These are phyloP conservation scores for Pleurotus djamor DNA, from an alignment of 768 basidiomycete species.

Conservation along the genomic window DNA sequence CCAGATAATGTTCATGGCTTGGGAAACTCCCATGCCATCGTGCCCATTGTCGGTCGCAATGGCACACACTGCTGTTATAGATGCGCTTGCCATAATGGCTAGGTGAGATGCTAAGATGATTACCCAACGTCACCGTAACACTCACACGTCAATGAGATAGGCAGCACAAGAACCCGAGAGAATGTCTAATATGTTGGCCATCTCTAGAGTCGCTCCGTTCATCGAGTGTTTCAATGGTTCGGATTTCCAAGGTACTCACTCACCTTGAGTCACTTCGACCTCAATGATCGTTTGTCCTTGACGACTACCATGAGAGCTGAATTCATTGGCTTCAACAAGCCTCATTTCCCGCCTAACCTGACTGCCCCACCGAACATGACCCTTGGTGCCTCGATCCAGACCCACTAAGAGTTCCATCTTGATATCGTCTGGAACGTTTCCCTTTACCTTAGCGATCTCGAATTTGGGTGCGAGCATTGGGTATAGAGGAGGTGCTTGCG, in stretches of 20 bases:
- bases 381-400: slow-evolving; percentile 32
- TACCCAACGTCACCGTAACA: neutral
- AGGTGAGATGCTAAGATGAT: neutral
- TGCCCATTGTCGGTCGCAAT: slow-evolving; percentile 34
- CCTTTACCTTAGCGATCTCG: slow-evolving; percentile 29
- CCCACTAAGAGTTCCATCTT: slow-evolving; percentile 29
- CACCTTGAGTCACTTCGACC: slow-evolving; percentile 33
- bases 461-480: slow-evolving; percentile 9
- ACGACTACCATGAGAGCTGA: neutral
- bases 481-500: too few species aligned
- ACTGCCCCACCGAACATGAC: slow-evolving; percentile 16
- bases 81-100: slow-evolving; percentile 28
- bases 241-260: slow-evolving; percentile 5
- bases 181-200: slow-evolving; percentile 46
- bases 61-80: slow-evolving; percentile 37
- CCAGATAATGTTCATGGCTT: slow-evolving; percentile 50
- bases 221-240: neutral
- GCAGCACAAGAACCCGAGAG: slow-evolving; percentile 60
- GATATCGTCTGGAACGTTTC: slow-evolving; percentile 36
- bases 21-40: slow-evolving; percentile 45
- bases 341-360: slow-evolving; percentile 34
- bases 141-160: slow-evolving; percentile 53
- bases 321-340: slow-evolving; percentile 10
- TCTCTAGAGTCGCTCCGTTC: slow-evolving; percentile 32
- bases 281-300: slow-evolving; percentile 35